Evolutionary conservation across 1,284 basidiomycete species (phyloP), one percentile per base, ranked within the genome.

Genomic region (Pterula multifida): DNA sequence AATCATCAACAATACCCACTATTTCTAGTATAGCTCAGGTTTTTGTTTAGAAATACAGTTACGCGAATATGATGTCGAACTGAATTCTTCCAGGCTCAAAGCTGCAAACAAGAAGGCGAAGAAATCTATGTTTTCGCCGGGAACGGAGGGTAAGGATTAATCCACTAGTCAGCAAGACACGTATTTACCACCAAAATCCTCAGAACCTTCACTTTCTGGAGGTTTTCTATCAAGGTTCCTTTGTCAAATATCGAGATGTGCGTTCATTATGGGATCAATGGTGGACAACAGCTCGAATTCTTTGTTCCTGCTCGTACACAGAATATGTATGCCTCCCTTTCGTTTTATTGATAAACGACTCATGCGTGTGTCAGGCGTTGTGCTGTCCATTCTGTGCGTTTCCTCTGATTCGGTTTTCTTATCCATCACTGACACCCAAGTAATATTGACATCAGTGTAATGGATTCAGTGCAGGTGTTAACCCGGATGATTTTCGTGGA

Each of bases 201-300:
- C 32, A 86, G 90, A 13, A 84, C 85, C 0, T 90, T 78, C 61
- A 91, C 90, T 1, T 98, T 98, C 69, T 98, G 92, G 90, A 76
- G 96, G 50, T 98, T 98, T 71, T 76, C 86, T 63, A 79, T 98
- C 50, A 79, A 86, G 57, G 75, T 98, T 50, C 90, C 90, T 3
- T 65, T 98, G 4, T 72, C 75, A 3, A 65, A 72, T 4, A 67
- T 72, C 32, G 90, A 95, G 67, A 88, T 90, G 74, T 68, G 73
- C n/a, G 75, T 96, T 45, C 72, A 70, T 49, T 98, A 98, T 61
- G 73, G 74, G 45, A 71, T 93, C 55, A 93, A 94, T 59, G 67
- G 77, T 22, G 89, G 93, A 0, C 81, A 85, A 50, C 74, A 79
- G 50, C 71, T 91, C 52, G 75, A 78, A 36, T 98, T 98, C 64